Percentiles rank a stretch among this genome's conserved stretches.
Evolutionary conservation across 257 asterid species (phyloP).

Genomic region (Gentiana macrophylla): DNA sequence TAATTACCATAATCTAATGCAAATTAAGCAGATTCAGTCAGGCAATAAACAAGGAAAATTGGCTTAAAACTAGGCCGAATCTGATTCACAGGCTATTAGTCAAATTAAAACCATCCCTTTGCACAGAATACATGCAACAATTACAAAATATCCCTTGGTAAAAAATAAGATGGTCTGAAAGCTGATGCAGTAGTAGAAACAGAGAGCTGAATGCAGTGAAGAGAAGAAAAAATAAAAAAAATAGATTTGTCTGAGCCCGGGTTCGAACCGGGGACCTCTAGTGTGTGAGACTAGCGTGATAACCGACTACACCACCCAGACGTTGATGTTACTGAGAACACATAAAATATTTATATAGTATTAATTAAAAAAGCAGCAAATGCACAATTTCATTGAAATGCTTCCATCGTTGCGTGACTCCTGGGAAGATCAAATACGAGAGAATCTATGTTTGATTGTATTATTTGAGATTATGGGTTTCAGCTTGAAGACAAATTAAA

Average conservation of each 20-base stretch:
- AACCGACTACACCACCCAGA: slow-evolving; percentile 64
- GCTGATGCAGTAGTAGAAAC: not conserved
- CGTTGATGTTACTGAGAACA: not conserved
- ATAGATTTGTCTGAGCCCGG: slow-evolving; percentile 56
- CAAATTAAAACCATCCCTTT: not conserved
- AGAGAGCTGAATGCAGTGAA: not conserved
- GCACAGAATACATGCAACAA: too few relatives aligned
- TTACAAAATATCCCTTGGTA: not conserved
- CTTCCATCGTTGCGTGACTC: too few relatives aligned
- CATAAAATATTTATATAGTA: too few relatives aligned
- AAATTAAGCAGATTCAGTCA: too few relatives aligned
- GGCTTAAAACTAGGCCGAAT: not conserved
- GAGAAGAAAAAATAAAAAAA: not conserved
- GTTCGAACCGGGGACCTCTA: slow-evolving; percentile 79
- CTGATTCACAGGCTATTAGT: not conserved
- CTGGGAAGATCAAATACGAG: too few relatives aligned
- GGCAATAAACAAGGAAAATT: too few relatives aligned
- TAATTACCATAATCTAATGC: too few relatives aligned
- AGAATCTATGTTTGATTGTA: too few relatives aligned
- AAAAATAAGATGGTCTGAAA: not conserved
- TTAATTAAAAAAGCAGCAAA: too few relatives aligned
- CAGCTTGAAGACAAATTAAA: too few relatives aligned
- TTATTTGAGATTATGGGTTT: too few relatives aligned
- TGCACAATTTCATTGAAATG: too few relatives aligned
- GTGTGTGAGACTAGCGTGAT: slow-evolving; percentile 76